Evolutionary conservation across 148 eudicot species (phyloP), one percentile per base, ranked within the genome.

Genomic region (Agrostemma githago): DNA sequence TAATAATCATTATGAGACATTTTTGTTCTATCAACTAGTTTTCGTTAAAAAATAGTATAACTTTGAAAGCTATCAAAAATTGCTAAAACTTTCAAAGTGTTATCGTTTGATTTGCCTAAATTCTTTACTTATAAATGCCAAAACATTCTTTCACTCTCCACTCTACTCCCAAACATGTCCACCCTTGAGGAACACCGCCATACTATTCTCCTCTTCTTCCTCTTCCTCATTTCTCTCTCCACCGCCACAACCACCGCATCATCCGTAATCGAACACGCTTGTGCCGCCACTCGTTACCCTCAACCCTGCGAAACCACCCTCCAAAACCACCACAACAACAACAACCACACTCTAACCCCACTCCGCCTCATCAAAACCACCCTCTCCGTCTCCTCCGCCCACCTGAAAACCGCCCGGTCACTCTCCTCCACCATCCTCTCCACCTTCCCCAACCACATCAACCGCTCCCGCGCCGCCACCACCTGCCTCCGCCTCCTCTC

Each of bases 261-360:
- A 12, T 62, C 85, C 53, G 15, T 54, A 70, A 77, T 92, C 78
- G 82, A 70, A 8, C 79, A 71, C 71, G 88, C 89, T 2, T 94
- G 98, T 77, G 83, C 77, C 26, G 90, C 96, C 62, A 88, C 98
- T 0, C 88, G 83, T 0, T 82, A 70, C 76, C 89, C 96, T 0
- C 69, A 76, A 10, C 54, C 77, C 1, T 91, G 97, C 80, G 83
- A 78, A 34, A 11, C 64, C 17, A 19, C 83, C 16, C 74, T 77
- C 60, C 56, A 26, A 26, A 26, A 26, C n/a, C 78, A 42, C 68
- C 68, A 12, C 79, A 81, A 3, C 43, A 81, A 3, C 43, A 71
- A 8, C 66, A 51, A 86, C 56, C 68, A 46, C 1, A 44, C 44
- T 87, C 7, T 80, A 1, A 74, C 69, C 67, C 80, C 92, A 4